These are phyloP conservation scores for Saccharomyces hybrid DNA, from an alignment of 1,139 yeast species.

Conservation along the genomic window DNA sequence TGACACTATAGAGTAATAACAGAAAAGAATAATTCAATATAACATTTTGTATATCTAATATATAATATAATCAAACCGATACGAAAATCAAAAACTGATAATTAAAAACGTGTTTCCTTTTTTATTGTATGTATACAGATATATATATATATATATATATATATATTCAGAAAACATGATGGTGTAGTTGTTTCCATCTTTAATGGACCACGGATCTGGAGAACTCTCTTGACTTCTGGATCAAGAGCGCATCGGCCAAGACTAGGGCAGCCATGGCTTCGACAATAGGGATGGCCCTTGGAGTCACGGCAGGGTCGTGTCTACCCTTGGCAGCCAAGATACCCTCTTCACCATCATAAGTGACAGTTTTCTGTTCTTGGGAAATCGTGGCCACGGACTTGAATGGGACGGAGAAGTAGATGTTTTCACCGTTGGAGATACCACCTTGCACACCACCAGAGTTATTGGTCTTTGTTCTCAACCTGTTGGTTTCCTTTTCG, in stretches of 20 bases:
- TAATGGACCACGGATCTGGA: slow-evolving; percentile 20
- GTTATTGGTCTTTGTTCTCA: slow-evolving; percentile 82
- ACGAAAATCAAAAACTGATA: not conserved
- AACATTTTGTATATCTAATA: not conserved
- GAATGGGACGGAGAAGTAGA: slow-evolving; percentile 91
- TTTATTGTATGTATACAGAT: not conserved
- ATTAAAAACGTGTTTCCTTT: not conserved
- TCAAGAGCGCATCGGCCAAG: slow-evolving; percentile 72
- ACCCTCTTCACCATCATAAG: slow-evolving; percentile 82
- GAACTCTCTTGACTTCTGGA: slow-evolving; percentile 77
- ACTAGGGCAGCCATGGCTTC: slow-evolving; percentile 97
- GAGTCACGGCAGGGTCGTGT: slow-evolving; percentile 97
- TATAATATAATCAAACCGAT: not conserved
- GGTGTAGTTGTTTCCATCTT: not conserved
- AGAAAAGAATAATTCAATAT: not conserved
- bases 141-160: not conserved
- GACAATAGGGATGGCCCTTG: slow-evolving; percentile 96
- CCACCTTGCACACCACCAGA: slow-evolving; percentile 99
- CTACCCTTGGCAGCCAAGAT: slow-evolving; percentile 92
- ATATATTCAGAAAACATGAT: not conserved
- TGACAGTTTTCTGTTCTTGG: slow-evolving; percentile 80
- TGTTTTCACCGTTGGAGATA: slow-evolving; percentile 89
- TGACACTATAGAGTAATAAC: not conserved
- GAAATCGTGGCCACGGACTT: slow-evolving; percentile 97
- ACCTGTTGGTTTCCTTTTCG: slow-evolving; percentile 46